phyloP scores from a whole-genome alignment of 208 protist species.

The Wallacemonas rigidus region DNA sequence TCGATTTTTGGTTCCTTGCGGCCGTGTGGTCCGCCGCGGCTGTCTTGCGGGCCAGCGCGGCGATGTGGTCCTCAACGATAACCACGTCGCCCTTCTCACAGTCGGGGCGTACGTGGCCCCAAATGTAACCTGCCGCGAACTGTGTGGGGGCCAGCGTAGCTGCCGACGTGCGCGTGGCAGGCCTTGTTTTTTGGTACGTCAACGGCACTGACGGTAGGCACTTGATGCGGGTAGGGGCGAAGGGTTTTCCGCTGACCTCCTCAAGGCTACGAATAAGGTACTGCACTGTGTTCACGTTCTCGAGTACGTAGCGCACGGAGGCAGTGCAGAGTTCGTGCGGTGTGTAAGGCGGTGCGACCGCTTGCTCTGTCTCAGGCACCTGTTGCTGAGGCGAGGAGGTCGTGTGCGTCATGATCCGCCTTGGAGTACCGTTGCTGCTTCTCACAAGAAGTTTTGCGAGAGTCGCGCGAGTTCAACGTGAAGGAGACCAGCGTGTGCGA shows the following conservation, averaged over 20 bases:
- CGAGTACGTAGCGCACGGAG: slow-evolving; percentile 70
- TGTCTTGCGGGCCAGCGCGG: neutral
- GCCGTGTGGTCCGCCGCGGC: neutral
- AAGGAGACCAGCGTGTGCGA: neutral
- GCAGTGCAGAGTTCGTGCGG: slow-evolving; percentile 66
- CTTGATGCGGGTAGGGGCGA: slow-evolving; percentile 76
- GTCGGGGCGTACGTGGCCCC: slow-evolving; percentile 54
- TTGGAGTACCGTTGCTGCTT: too few relatives aligned
- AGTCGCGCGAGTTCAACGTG: too few relatives aligned
- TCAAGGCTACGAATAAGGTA: slow-evolving; percentile 85
- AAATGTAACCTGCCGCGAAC: slow-evolving; percentile 78
- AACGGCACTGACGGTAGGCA: slow-evolving; percentile 40
- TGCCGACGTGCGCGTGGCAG: neutral
- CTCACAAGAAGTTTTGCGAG: too few relatives aligned
- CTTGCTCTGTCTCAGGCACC: neutral
- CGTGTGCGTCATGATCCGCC: neutral
- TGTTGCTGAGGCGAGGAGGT: neutral
- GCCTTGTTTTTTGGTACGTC: neutral
- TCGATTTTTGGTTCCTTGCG: slow-evolving; percentile 9
- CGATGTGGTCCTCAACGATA: slow-evolving; percentile 63
- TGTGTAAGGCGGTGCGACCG: slow-evolving; percentile 19
- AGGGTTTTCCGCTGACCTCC: slow-evolving; percentile 50
- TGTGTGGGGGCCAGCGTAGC: slow-evolving; percentile 24
- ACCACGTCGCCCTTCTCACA: slow-evolving; percentile 77
- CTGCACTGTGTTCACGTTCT: slow-evolving; percentile 79